phyloP scores from a whole-genome alignment of 2,329 filamentous ascomycete genomes.

The Aspergillus brasiliensis region DNA sequence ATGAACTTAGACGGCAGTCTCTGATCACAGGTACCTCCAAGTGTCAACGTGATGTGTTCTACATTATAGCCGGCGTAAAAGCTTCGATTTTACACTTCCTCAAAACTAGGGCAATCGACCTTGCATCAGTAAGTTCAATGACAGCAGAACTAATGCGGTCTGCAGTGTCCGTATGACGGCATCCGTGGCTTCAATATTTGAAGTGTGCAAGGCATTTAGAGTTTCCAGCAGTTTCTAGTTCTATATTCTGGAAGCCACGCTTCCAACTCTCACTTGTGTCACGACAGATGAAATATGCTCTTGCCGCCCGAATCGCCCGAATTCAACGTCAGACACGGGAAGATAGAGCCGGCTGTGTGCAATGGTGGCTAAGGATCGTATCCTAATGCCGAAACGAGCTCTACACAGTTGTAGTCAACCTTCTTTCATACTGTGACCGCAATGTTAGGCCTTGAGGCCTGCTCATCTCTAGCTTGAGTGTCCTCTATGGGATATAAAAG shows the following conservation, averaged over 20 bases:
- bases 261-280: slow-evolving; percentile 50
- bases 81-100: slow-evolving; percentile 40
- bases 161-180: slow-evolving; percentile 48
- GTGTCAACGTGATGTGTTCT: slow-evolving; percentile 26
- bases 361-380: slow-evolving; percentile 42
- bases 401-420: background rate
- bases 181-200: slow-evolving; percentile 47
- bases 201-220: slow-evolving; percentile 39
- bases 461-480: no score
- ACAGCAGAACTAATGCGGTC: slow-evolving; percentile 45
- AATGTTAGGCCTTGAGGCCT: background rate
- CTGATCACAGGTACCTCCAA: slow-evolving; percentile 51
- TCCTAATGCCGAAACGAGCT: background rate
- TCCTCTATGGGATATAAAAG: background rate
- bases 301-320: slow-evolving; percentile 44
- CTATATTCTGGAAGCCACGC: slow-evolving; percentile 51
- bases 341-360: slow-evolving; percentile 23
- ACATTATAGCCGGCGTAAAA: slow-evolving; percentile 44
- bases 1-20: slow-evolving; percentile 51
- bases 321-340: slow-evolving; percentile 39
- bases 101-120: slow-evolving; percentile 40
- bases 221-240: slow-evolving; percentile 37
- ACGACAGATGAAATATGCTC: slow-evolving; percentile 43
- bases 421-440: background rate
- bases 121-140: slow-evolving; percentile 48